A percentile compares a stretch with the other conserved stretches of the same genome.
These are phyloP conservation scores for Teratosphaeria pseudoeucalypti DNA, from an alignment of 2,329 filamentous ascomycete species.

Conservation along the genomic window DNA sequence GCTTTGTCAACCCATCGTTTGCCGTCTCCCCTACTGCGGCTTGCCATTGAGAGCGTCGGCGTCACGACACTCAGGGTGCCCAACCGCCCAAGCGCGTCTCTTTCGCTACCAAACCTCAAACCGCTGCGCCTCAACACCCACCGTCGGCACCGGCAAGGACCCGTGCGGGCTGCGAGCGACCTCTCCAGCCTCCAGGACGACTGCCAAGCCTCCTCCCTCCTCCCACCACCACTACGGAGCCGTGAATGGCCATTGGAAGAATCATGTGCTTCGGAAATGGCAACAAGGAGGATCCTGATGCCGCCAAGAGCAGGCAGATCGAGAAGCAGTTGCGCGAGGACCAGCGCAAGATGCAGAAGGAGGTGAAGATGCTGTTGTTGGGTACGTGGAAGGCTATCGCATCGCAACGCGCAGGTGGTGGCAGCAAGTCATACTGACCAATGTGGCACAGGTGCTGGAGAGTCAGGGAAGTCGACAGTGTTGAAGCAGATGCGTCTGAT, in stretches of 20 bases:
- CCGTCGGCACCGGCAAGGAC: background rate
- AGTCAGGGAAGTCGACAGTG: slow-evolving; percentile 92
- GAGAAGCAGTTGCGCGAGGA: slow-evolving; percentile 78
- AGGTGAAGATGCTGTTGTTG: slow-evolving; percentile 87
- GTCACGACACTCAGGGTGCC: background rate
- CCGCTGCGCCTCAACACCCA: background rate
- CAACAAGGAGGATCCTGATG: slow-evolving; percentile 38
- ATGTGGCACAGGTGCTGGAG: slow-evolving; percentile 64
- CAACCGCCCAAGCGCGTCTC: background rate
- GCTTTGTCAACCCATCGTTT: background rate
- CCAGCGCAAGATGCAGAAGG: slow-evolving; percentile 74
- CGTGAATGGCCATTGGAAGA: slow-evolving; percentile 10
- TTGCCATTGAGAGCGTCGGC: background rate
- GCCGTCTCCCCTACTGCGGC: background rate
- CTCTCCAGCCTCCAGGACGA: background rate
- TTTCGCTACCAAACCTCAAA: background rate
- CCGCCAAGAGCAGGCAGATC: slow-evolving; percentile 55
- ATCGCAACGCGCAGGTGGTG: background rate
- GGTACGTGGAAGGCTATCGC: slow-evolving; percentile 43
- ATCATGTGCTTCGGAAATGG: slow-evolving; percentile 43
- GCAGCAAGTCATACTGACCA: slow-evolving; percentile 18
- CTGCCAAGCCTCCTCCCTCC: background rate
- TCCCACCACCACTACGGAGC: background rate
- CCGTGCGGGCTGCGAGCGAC: background rate
- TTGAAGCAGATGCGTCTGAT: slow-evolving; percentile 99